phyloP scores from a whole-genome alignment of 495 filamentous ascomycete genomes.

The Tetracladium marchalianum region DNA sequence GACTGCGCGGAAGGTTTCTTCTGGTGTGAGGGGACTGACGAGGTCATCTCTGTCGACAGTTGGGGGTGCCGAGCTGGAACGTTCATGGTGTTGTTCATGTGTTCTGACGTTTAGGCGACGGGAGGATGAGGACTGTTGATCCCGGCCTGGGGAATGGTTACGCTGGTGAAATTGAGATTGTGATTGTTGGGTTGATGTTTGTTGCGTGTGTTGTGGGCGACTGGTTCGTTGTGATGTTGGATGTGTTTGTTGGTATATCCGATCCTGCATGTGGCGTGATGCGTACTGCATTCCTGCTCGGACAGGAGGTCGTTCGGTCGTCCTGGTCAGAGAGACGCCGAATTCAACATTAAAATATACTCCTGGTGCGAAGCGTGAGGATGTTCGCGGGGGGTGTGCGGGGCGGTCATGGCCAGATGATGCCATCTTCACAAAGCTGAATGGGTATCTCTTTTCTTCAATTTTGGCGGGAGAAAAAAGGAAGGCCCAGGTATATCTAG shows the following conservation, averaged over 20 bases:
- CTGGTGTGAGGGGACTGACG: slow-evolving; percentile 3
- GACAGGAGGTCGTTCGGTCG: slow-evolving; percentile 1
- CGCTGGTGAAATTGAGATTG: neutral
- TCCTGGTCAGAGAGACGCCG: slow-evolving; percentile 5
- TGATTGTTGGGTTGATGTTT: neutral
- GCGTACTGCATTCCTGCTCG: slow-evolving; percentile 5
- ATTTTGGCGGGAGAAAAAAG: too few relatives aligned
- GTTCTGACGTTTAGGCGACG: slow-evolving; percentile 1
- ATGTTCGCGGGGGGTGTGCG: slow-evolving; percentile 1
- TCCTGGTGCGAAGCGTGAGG: slow-evolving; percentile 7
- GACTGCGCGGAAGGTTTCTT: neutral
- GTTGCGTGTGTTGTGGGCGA: neutral
- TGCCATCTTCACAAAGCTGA: too few relatives aligned
- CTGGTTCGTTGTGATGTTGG: neutral
- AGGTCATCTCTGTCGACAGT: neutral
- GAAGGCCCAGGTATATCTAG: too few relatives aligned
- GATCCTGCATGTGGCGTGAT: slow-evolving; percentile 6
- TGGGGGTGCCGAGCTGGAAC: slow-evolving; percentile 7
- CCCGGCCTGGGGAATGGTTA: neutral
- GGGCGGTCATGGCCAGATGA: neutral
- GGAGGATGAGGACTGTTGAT: neutral
- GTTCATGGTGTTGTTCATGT: slow-evolving; percentile 1
- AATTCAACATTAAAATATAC: slow-evolving; percentile 9
- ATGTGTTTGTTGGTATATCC: slow-evolving; percentile 1
- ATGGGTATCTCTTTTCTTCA: too few relatives aligned